Percentiles rank a stretch among this genome's conserved stretches.
phyloP scores from a whole-genome alignment of 2,329 filamentous ascomycete species.

The Spiromastix sp. region DNA sequence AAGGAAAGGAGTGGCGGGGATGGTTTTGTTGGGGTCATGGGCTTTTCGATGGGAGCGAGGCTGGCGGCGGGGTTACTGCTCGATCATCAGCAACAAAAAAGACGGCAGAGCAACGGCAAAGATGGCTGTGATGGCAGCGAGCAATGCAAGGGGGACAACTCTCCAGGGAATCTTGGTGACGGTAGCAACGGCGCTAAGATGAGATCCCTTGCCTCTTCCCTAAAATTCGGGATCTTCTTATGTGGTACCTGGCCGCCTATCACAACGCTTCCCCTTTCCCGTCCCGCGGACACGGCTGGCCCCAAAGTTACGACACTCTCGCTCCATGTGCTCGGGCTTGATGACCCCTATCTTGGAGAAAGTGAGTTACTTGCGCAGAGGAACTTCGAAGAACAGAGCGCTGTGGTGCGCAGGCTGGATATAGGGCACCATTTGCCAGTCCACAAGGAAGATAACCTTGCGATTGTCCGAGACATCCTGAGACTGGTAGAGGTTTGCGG shows the following conservation, averaged over 20 bases:
- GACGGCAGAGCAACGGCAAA: neutral
- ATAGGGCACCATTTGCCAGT: slow-evolving; percentile 62
- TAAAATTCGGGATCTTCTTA: slow-evolving; percentile 4
- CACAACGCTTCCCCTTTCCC: neutral
- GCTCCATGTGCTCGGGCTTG: slow-evolving; percentile 56
- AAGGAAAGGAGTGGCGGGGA: slow-evolving; percentile 31
- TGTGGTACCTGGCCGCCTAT: slow-evolving; percentile 4
- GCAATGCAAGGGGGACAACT: neutral
- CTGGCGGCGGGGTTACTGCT: slow-evolving; percentile 49
- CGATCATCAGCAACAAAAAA: slow-evolving; percentile 2
- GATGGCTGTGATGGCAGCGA: neutral
- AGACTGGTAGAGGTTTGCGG: slow-evolving; percentile 36
- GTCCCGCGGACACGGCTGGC: neutral
- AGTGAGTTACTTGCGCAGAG: slow-evolving; percentile 47
- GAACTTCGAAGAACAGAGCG: slow-evolving; percentile 44
- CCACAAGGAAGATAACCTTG: slow-evolving; percentile 53
- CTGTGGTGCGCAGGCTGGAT: slow-evolving; percentile 56
- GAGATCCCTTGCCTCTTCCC: neutral
- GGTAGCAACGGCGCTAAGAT: neutral
- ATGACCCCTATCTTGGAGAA: slow-evolving; percentile 53
- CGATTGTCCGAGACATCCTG: slow-evolving; percentile 42
- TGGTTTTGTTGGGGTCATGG: slow-evolving; percentile 52
- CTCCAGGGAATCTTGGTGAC: too few species aligned
- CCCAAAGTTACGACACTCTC: slow-evolving; percentile 40
- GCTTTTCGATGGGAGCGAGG: slow-evolving; percentile 59